Evolutionary conservation across 2,329 filamentous ascomycete species (phyloP), one percentile per base, ranked within the genome.

Genomic region (Cercospora zeina): DNA sequence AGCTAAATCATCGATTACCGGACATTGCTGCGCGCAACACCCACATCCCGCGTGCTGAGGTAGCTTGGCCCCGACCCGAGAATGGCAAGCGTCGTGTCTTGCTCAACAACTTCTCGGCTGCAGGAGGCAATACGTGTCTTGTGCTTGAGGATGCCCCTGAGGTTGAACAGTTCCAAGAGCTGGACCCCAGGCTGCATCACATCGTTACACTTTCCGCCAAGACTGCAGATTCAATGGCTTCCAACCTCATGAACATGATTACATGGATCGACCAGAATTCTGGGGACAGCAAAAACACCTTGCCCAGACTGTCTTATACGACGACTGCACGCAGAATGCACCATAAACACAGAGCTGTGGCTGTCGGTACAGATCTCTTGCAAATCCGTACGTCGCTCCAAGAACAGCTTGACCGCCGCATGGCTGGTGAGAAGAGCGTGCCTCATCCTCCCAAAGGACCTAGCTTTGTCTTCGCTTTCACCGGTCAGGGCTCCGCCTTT

Each of bases 61-160:
- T 70, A 0, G 66, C 74, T 1, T 81, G 78, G 73, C 27, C 66
- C 1, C 66, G 71, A 1, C 58, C 51, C 11, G 53, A 60, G 1
- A 71, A 67, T 16, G 63, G 63, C 21, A 68, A 75, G 58, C 73
- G 82, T 2, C 72, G 74, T 9, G 76, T 79, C 0, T 73, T 79
- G 19, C 74, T 89, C 64, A 90, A 90, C 77, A 89, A 89, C 76
- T 89, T 89, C 72, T 85, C 84, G 64, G 88, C 88, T 6, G 86
- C 88, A 55, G 88, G 88, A 66, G 88, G 88, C 30, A 91, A 91
- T 74, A 89, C 87, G 1, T 84, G 85, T 16, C 72, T 90, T 21
- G 74, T 90, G 7, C 70, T 90, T 2, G 85, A 89, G 69, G 87
- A 89, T 64, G 83, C 79, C 0, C 85, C 85, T 2, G 14, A 47